Conservation (phyloP, 169 alveolate species). For the Plasmodium adleri region DNA sequence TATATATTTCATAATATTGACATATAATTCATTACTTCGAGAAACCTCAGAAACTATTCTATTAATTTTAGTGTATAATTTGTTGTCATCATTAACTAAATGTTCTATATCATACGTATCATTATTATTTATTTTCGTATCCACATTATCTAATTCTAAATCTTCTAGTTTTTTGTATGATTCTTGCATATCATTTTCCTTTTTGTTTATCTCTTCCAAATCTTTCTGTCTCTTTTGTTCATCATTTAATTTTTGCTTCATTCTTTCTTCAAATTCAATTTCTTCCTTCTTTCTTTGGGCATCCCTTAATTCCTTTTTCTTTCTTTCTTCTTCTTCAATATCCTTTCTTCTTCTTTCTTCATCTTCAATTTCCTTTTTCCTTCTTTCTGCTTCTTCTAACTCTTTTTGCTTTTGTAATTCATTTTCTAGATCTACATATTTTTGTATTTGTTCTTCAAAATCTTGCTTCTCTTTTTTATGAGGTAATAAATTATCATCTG, state of each 20-base stretch:
- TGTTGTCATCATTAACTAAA: not conserved
- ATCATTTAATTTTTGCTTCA: not conserved
- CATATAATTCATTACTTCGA: not conserved
- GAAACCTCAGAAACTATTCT: not conserved
- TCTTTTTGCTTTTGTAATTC: not conserved
- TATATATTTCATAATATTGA: not conserved
- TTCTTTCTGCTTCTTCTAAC: not conserved
- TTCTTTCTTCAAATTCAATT: not conserved
- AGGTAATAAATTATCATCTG: too few relatives aligned
- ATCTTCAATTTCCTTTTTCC: not conserved
- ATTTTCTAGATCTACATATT: too few relatives aligned
- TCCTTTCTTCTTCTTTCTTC: not conserved
- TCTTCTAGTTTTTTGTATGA: not conserved
- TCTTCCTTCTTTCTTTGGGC: not conserved
- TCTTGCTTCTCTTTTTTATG: too few relatives aligned
- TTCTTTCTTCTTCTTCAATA: not conserved
- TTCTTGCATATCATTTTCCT: not conserved
- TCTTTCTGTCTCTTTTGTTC: not conserved
- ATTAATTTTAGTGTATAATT: conserved; percentile 5
- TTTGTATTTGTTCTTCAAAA: too few relatives aligned
- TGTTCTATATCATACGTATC: not conserved
- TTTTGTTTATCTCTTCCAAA: not conserved
- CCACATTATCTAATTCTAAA: not conserved
- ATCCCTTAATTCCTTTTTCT: not conserved
- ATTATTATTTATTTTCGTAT: not conserved